Evolutionary conservation across 768 basidiomycete species (phyloP), one percentile per base, ranked within the genome.

Genomic region (Gloeostereum incarnatum): DNA sequence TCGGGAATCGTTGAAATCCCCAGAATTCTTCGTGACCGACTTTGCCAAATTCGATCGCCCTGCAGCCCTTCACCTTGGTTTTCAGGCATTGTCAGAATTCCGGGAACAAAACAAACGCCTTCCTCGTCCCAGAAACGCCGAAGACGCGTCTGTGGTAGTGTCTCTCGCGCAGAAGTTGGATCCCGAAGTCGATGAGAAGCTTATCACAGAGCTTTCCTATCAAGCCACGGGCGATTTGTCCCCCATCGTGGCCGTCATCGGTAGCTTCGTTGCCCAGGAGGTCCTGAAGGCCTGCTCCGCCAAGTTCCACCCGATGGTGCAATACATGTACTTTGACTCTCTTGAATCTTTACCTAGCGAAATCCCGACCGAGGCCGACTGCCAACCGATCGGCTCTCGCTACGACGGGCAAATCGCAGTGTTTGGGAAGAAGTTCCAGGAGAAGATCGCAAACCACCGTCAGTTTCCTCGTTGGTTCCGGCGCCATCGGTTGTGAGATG

Each of bases 401-500:
- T 93, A 98, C 57, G 96, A 98, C 58, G 78, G 76, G 3, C 96
- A 98, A 60, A 81, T 98, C 51, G 93, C 91, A 25, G 92, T 99
- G 7, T 97, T 99, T 52, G 96, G 96, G 5, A 86, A 79, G 58
- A 53, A 62, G 2, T 98, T 98, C 78, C 96, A 99, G 48, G 71
- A 83, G 27, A 96, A 88, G 67, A 81, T 99, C 44, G 73, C 77
- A 29, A 83, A 85, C 54, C 78, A 90, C 55, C 75, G 86, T 19
- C 88, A 98, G 52, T 99, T 99, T n/a, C 75, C 73, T 99, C 31
- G 96, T 99, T 40, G 96, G 96, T 6, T 81, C 94, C n/a, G 96
- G 96, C 31, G 96, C 96, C 24, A 98, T 99, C 56, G 96, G 96
- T 14, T 99, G 96, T 55, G 96, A 99, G 65, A 98, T 98, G 96